Base-by-base conservation (phyloP, 2,329 filamentous ascomycete genomes). In the Fusarium piperis region DNA sequence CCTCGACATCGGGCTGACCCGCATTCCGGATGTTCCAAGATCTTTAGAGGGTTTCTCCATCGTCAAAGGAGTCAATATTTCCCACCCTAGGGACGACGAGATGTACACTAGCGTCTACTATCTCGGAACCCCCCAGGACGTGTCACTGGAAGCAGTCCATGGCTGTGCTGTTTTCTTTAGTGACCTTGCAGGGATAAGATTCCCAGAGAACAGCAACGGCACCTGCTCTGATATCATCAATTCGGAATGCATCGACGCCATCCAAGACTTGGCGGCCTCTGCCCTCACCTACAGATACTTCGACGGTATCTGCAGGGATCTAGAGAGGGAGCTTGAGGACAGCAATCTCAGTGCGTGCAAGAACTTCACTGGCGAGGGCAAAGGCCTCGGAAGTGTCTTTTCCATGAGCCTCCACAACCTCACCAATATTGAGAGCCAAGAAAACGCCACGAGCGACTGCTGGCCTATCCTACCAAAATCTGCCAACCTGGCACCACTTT, bases 181-280 rank as follows among this genome's bases (percentile, higher is more conserved):
- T 12, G 56, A 46, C 15, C 38, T 28, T 12, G 30, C 39, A 2
- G 56, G 8, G 28, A 59, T 28, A 28, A 26, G 16, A 11, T 59
- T 59, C 15, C 39, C 56, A 16, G n/a, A 59, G 15, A 46, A 46
- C 56, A 30, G 26, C 56, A 59, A 23, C 15, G 56, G 56, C n/a
- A 46, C 56, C 20, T 59, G 56, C 39, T 59, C 39, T 30, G 56
- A 59, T 30, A 16, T 59, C 23, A 59, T 59, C 56, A 39, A 59
- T 9, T 28, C 26, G 2, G 39, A 13, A 28, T 59, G 56, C n/a
- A 59, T 59, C 13, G 56, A 26, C 6, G 56, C 28, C 20, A 41
- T 59, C 38, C 56, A 59, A 33, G 39, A 59, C 12, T n/a, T 48
- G 2, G 51, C 51, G 5, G 20, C 20, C 8, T 23, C 20, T 12